Base-by-base conservation (phyloP, 768 basidiomycete species). In the Hemileccinum rubropunctum region DNA sequence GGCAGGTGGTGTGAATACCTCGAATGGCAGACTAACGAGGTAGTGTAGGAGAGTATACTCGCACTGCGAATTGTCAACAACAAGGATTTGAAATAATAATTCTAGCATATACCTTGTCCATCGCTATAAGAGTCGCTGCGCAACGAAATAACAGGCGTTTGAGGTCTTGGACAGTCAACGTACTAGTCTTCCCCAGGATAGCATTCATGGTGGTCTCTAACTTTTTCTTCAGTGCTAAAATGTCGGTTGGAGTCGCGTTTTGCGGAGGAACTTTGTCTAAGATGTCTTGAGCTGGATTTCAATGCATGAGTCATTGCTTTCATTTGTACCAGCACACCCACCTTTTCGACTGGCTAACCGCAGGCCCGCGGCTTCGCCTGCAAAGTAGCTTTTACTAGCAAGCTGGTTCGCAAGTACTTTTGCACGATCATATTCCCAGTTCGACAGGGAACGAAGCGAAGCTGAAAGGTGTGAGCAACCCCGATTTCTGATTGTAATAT, bases 311-410 rank as follows among this genome's bases (percentile, higher is more conserved):
- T 8, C 8, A 44, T 18, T 20, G 17, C 28, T 4, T 27, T 17
- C 13, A 40, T 27, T 23, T 41, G 33, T 35, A 36, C 40, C 23
- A 15, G 35, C 39, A 12, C 33, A n/a, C 77, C 45, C 45, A 84
- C 91, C 79, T 66, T 80, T 75, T 50, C 79, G 73, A 39, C 81
- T 80, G 9, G 88, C 84, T 20, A 93, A 69, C 10, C 85, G 77
- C 42, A 91, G 76, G 30, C 93, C 93, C 32, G 86, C 88, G 7
- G 83, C 83, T 67, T 98, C 93, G 23, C 94, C 94, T 18, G 81
- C 77, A 61, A 84, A 98, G 65, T 92, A 93, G n/a, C 84, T 84
- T 63, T 95, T 95, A 35, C 88, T 86, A 0, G 92, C 87, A 48
- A 97, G 81, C 61, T 98, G 91, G 55, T 86, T 89, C 0, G 89